Evolutionary conservation across 805 yeast species (phyloP).

Genomic region (Wickerhamiella sorbophila): DNA sequence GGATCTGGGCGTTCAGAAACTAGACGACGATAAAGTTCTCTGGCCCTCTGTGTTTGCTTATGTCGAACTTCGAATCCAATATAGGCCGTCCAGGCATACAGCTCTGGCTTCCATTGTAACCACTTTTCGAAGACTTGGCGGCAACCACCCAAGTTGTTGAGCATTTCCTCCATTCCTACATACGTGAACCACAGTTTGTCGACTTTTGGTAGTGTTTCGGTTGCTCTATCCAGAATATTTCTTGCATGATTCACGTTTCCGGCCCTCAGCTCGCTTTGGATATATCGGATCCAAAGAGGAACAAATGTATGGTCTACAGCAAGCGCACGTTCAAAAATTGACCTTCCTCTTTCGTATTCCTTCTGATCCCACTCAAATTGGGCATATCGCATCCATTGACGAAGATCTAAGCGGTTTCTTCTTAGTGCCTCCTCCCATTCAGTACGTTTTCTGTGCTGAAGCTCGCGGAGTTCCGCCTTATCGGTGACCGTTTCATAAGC

Average conservation of each 20-base stretch:
- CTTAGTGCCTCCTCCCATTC: constrained; percentile 82
- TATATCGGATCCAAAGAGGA: constrained; percentile 75
- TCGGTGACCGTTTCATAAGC: constrained; percentile 33
- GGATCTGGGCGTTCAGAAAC: constrained; percentile 38
- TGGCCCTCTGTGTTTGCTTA: constrained; percentile 39
- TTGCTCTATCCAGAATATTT: constrained; percentile 67
- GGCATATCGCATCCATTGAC: constrained; percentile 90
- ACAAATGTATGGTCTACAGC: constrained; percentile 61
- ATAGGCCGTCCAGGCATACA: constrained; percentile 60
- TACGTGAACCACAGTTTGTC: constrained; percentile 81
- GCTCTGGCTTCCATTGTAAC: constrained; percentile 61
- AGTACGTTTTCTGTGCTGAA: constrained; percentile 58
- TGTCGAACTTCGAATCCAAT: constrained; percentile 60
- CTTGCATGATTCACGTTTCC: constrained; percentile 78
- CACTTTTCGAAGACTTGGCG: constrained; percentile 61
- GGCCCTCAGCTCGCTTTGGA: constrained; percentile 58
- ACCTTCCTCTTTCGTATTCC: constrained; percentile 66
- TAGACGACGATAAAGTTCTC: constrained; percentile 45
- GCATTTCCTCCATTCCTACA: constrained; percentile 66
- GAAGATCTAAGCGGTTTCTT: constrained; percentile 63
- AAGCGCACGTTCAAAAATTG: constrained; percentile 76
- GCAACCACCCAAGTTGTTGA: constrained; percentile 48
- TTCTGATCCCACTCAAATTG: constrained; percentile 71
- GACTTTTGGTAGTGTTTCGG: constrained; percentile 56
- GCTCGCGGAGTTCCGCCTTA: constrained; percentile 64